Percentiles rank a stretch among this genome's conserved stretches.
Conservation (phyloP, 257 asterid genomes). For the Nemophila menziesii region DNA sequence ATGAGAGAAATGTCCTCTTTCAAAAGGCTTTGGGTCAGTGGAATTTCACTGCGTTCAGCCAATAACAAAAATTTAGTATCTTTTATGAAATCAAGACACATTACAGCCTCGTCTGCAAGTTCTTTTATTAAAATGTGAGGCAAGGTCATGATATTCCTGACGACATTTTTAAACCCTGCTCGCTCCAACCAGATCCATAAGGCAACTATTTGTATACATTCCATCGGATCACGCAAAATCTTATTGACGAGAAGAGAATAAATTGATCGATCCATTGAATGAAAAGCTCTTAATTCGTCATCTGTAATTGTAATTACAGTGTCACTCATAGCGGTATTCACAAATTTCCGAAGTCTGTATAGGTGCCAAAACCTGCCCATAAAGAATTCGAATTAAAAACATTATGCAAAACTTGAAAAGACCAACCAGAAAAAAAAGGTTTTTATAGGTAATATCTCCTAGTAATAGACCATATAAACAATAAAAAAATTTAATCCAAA, state of each 20-base stretch:
- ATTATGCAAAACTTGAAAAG: no score
- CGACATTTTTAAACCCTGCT: constrained; percentile 13
- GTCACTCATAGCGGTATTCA: no score
- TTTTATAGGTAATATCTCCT: no score
- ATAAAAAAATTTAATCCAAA: no score
- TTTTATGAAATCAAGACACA: constrained; percentile 27
- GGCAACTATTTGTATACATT: no score
- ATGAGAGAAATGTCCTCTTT: constrained; percentile 19
- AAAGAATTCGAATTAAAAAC: no score
- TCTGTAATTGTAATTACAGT: constrained; percentile 5
- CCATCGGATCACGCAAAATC: constrained; percentile 36
- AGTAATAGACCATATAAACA: no score
- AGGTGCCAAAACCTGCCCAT: no score
- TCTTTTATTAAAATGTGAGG: constrained; percentile 17
- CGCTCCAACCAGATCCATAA: constrained; percentile 54
- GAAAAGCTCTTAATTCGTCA: constrained; percentile 24
- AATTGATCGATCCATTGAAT: constrained; percentile 33
- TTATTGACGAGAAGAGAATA: constrained; percentile 32
- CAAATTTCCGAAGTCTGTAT: no score
- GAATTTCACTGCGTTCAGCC: constrained; percentile 19
- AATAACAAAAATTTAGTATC: constrained; percentile 2
- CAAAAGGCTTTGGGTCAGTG: constrained; percentile 24
- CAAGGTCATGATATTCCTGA: constrained; percentile 22
- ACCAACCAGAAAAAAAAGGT: no score
- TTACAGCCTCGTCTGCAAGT: constrained; percentile 43